A percentile compares a stretch with the other conserved stretches of the same genome.
phyloP scores from a whole-genome alignment of 208 protist genomes.

The Polymyxa betae region DNA sequence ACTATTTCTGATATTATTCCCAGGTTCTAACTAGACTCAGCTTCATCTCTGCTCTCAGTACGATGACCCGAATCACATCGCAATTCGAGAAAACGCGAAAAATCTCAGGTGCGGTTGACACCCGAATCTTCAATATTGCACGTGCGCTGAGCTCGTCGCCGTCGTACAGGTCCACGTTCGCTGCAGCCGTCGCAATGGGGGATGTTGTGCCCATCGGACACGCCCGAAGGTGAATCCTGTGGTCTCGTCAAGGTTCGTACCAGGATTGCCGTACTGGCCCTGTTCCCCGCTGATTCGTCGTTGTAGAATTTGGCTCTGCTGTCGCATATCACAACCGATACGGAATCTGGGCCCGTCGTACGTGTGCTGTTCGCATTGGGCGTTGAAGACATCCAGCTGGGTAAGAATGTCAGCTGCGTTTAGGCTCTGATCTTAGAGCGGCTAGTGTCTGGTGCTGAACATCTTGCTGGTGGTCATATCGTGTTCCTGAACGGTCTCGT shows the following conservation, averaged over 20 bases:
- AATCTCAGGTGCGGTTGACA: slow-evolving; percentile 82
- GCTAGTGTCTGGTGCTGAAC: background rate
- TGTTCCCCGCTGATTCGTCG: background rate
- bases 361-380: slow-evolving; percentile 77
- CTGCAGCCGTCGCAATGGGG: slow-evolving; percentile 98
- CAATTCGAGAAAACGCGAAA: slow-evolving; percentile 99
- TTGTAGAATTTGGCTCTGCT: slow-evolving; percentile 90
- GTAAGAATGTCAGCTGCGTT: slow-evolving; percentile 4
- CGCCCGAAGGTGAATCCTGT: slow-evolving; percentile 94
- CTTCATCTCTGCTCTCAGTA: slow-evolving; percentile 96
- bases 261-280: background rate
- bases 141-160: background rate
- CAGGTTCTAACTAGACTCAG: slow-evolving; percentile 95
- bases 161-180: slow-evolving; percentile 60
- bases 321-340: slow-evolving; percentile 95
- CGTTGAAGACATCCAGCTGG: slow-evolving; percentile 61
- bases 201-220: slow-evolving; percentile 99
- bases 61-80: slow-evolving; percentile 98
- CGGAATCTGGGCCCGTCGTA: slow-evolving; percentile 82
- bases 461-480: slow-evolving; percentile 34
- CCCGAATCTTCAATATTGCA: slow-evolving; percentile 22
- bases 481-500: slow-evolving; percentile 71
- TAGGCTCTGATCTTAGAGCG: slow-evolving; percentile 8
- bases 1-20: too few species aligned
- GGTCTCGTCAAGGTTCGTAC: slow-evolving; percentile 93